Conservation (phyloP, 164 flowering plant species). For the Vitis labrusca region DNA sequence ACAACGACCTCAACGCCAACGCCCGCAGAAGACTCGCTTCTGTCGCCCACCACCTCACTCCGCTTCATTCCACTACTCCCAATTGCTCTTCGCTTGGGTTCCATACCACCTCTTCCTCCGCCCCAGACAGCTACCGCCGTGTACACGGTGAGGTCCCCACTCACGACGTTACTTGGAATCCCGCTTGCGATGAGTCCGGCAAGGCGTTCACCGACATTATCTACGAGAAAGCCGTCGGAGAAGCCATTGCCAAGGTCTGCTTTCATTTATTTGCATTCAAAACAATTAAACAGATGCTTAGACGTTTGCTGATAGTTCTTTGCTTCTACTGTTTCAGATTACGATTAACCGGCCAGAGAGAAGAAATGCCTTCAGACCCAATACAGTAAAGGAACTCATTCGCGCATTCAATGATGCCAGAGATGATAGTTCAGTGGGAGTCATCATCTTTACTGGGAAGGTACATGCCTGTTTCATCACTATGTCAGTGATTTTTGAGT, state of each 20-base stretch:
- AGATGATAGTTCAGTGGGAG: slow-evolving; percentile 82
- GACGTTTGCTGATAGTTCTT: not conserved
- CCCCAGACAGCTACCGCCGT: slow-evolving; percentile 61
- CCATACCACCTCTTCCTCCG: slow-evolving; percentile 26
- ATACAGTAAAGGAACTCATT: slow-evolving; percentile 79
- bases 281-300: not conserved
- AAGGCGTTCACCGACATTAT: slow-evolving; percentile 70
- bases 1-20: slow-evolving; percentile 30
- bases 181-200: slow-evolving; percentile 46
- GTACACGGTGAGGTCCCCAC: slow-evolving; percentile 69
- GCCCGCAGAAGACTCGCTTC: slow-evolving; percentile 43
- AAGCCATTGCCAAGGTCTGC: slow-evolving; percentile 85
- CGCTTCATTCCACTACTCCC: slow-evolving; percentile 15
- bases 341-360: slow-evolving; percentile 93
- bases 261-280: not conserved
- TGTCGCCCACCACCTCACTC: slow-evolving; percentile 52
- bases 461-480: slow-evolving; percentile 23
- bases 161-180: slow-evolving; percentile 54
- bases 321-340: slow-evolving; percentile 41
- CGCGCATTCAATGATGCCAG: slow-evolving; percentile 89
- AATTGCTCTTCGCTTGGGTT: slow-evolving; percentile 7
- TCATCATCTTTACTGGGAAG: slow-evolving; percentile 87
- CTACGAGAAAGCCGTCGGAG: slow-evolving; percentile 83
- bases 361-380: slow-evolving; percentile 89
- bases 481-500: too few relatives aligned